A percentile compares a stretch with the other conserved stretches of the same genome.
phyloP scores from a whole-genome alignment of 2,329 filamentous ascomycete genomes.

The Westerdykella aurantiaca region DNA sequence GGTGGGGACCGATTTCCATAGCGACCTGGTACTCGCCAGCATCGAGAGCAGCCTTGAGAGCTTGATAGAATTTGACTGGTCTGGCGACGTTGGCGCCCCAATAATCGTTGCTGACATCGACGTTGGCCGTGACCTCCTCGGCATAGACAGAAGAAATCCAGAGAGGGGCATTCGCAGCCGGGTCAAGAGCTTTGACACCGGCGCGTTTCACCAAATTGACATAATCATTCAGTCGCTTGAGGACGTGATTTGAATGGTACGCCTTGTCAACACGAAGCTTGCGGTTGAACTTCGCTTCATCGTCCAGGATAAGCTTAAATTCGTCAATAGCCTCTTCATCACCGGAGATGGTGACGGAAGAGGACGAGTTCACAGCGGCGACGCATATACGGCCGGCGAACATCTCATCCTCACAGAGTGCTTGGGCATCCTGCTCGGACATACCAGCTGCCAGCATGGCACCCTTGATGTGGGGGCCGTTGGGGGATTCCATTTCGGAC shows the following conservation, averaged over 20 bases:
- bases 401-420: background rate
- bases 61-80: constrained; percentile 43
- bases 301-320: constrained; percentile 3
- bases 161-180: no score
- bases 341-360: constrained; percentile 11
- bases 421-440: constrained; percentile 4
- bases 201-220: constrained; percentile 3
- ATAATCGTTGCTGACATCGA: constrained; percentile 29
- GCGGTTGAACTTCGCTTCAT: constrained; percentile 6
- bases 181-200: background rate
- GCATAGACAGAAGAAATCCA: constrained; percentile 7
- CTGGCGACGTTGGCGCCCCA: constrained; percentile 44
- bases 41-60: constrained; percentile 22
- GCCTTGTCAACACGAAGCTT: constrained; percentile 10
- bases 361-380: constrained; percentile 18
- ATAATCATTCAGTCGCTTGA: constrained; percentile 7
- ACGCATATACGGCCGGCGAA: constrained; percentile 14
- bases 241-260: constrained; percentile 15
- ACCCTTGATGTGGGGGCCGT: constrained; percentile 10
- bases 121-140: constrained; percentile 7
- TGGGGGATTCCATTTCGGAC: background rate
- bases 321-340: constrained; percentile 12
- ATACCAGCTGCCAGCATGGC: constrained; percentile 31
- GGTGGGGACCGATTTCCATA: constrained; percentile 45
- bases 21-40: constrained; percentile 16